Evolutionary conservation across 2,329 filamentous ascomycete species (phyloP), one percentile per base, ranked within the genome.

Genomic region (Elsinoe arachidis): DNA sequence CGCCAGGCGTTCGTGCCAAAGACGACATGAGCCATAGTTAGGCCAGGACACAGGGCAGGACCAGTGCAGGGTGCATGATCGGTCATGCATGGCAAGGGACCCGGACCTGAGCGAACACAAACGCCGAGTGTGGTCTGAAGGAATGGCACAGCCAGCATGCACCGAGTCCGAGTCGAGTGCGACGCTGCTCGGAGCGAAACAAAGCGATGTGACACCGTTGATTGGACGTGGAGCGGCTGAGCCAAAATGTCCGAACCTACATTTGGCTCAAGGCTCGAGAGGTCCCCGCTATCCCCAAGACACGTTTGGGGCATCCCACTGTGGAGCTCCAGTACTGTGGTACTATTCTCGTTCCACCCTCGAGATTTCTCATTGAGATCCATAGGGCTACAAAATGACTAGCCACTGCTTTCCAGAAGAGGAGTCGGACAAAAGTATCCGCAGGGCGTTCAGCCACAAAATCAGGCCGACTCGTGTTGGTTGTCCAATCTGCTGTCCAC

Each of bases 1-100:
- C 49, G 49, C 49, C 49, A 53, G 17, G 49, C 49, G 49, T 53
- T 53, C 49, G 34, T 37, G 47, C 26, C 11, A 33, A 23, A n/a
- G 41, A 51, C 49, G 33, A 39, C 49, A 53, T 51, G 46, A 51
- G 46, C 46, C 46, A 51, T 51, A 35, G 26, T 51, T 53, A 53
- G 49, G 33, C 49, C 49, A 53, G 33, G 44, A 49, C n/a, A n/a
- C 11, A 49, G 44, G 9, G 11, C 19, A 38, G 23, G 30, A 37
- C 23, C 23, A 53, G 49, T n/a, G 23, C 49, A 53, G 49, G 49
- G 49, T 53, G 49, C 33, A 53, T 38, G 49, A 53, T 53, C 49
- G 49, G 26, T 34, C 12, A n/a, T 52, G 47, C 47, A 52, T 52
- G 23, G 33, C 17, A 34, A 30, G 26, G 19, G 47, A 30, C 26